Conservation (phyloP, 768 basidiomycete species). For the Boletus speciosus region DNA sequence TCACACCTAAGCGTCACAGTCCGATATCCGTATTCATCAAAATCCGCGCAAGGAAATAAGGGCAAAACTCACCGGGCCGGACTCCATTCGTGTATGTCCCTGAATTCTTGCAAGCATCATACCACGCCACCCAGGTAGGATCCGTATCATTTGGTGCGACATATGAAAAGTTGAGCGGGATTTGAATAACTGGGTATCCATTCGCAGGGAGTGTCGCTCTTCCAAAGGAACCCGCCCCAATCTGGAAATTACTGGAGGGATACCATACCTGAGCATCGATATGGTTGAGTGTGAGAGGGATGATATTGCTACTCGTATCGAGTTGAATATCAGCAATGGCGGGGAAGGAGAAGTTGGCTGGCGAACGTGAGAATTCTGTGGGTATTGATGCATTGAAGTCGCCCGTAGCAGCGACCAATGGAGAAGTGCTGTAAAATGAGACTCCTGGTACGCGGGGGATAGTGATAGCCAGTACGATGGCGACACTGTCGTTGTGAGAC, state of each 20-base stretch:
- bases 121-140: constrained; percentile 78
- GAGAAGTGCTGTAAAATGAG: constrained; percentile 52
- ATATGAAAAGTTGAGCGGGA: constrained; percentile 87
- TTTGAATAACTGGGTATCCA: constrained; percentile 53
- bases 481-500: constrained; percentile 43
- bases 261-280: constrained; percentile 71
- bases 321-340: constrained; percentile 71
- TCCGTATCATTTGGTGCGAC: constrained; percentile 75
- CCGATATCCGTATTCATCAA: constrained; percentile 4
- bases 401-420: constrained; percentile 59
- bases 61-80: constrained; percentile 52
- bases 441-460: constrained; percentile 81
- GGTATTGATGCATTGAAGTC: constrained; percentile 54
- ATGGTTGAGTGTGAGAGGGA: constrained; percentile 71
- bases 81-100: constrained; percentile 45
- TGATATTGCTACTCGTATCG: constrained; percentile 69
- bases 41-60: neutral
- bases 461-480: constrained; percentile 68
- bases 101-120: constrained; percentile 70
- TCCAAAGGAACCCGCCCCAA: constrained; percentile 66
- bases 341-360: constrained; percentile 90
- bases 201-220: constrained; percentile 63
- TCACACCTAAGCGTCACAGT: constrained; percentile 36
- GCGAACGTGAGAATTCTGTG: constrained; percentile 64
- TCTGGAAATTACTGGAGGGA: constrained; percentile 55